phyloP scores from a whole-genome alignment of 2,329 filamentous ascomycete genomes.

The Herpotrichia juniperi region DNA sequence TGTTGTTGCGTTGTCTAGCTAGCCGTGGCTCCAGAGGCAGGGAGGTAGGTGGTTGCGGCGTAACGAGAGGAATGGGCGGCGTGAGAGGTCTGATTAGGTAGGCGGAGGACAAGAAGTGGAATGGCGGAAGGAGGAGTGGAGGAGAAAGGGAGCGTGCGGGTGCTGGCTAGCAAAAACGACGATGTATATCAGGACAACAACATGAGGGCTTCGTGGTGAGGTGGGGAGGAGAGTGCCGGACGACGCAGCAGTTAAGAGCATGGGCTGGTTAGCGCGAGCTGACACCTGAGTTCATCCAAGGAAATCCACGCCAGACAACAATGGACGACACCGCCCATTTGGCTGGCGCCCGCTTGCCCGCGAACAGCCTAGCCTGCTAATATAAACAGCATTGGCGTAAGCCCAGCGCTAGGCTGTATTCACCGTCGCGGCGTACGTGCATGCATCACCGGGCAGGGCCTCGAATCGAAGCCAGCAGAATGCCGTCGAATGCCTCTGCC shows the following conservation, averaged over 20 bases:
- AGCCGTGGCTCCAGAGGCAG: conserved; percentile 4
- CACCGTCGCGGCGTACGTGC: too few species aligned
- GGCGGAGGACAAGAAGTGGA: neutral
- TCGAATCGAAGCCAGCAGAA: too few species aligned
- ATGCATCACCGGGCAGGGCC: too few species aligned
- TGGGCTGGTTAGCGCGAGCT: too few species aligned
- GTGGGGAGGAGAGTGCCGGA: neutral
- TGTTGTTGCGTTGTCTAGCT: conserved; percentile 9
- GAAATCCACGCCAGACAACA: too few species aligned
- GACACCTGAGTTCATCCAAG: too few species aligned
- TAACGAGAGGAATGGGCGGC: neutral
- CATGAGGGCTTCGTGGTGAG: neutral
- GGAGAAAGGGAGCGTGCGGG: neutral
- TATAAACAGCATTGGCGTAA: neutral
- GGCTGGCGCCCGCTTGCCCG: too few species aligned
- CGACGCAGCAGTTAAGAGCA: neutral
- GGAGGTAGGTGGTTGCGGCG: conserved; percentile 18
- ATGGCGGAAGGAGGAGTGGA: neutral
- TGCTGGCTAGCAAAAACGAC: neutral
- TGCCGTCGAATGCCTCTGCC: too few species aligned
- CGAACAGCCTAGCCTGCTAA: too few species aligned
- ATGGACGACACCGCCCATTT: too few species aligned
- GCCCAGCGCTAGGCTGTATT: too few species aligned
- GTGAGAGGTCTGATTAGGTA: neutral
- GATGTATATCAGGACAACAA: neutral